Evolutionary conservation across 148 eudicot genomes (phyloP), one percentile per base, ranked within the genome.

Genomic region (Fagopyrum homotropicum): DNA sequence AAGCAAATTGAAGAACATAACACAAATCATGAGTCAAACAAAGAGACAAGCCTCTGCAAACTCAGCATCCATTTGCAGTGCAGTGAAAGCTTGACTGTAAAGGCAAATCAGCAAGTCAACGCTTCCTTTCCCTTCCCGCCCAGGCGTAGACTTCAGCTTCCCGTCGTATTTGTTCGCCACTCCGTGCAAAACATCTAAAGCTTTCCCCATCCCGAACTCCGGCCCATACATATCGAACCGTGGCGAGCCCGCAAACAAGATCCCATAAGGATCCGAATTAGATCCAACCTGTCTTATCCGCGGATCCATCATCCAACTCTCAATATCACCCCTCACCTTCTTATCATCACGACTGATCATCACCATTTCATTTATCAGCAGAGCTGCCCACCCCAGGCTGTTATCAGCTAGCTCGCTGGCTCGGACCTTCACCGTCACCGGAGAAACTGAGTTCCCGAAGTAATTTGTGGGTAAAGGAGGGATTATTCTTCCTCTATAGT

Each of bases 111-210:
- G 82, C 63, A 79, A 71, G 75, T 60, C 77, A 17, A 82, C 78
- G 60, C 84, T 79, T 50, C 78, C 82, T 59, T 73, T 76, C 1
- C 78, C 85, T 59, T 80, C 82, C 19, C 56, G 66, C 7, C 85
- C 85, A 0, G 73, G 78, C 16, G 77, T 76, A 0, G 78, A 47
- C 2, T 57, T 77, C 15, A 79, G 80, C 72, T 73, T 76, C 68
- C 85, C 85, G 0, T 48, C 77, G 49, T 44, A 73, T n/a, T 79
- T 82, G 19, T 74, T 49, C 0, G 76, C 80, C n/a, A 71, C 64
- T 9, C 85, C 85, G 64, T 77, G 40, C 10, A 77, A 40, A 50
- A 75, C 46, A 1, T 81, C 78, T 7, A 76, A 47, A 9, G 83
- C 52, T 45, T 70, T 77, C 19, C 83, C 80, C 40, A 72, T 46